Evolutionary conservation across 148 eudicot genomes (phyloP).

Genomic region (Talinum fruticosum): DNA sequence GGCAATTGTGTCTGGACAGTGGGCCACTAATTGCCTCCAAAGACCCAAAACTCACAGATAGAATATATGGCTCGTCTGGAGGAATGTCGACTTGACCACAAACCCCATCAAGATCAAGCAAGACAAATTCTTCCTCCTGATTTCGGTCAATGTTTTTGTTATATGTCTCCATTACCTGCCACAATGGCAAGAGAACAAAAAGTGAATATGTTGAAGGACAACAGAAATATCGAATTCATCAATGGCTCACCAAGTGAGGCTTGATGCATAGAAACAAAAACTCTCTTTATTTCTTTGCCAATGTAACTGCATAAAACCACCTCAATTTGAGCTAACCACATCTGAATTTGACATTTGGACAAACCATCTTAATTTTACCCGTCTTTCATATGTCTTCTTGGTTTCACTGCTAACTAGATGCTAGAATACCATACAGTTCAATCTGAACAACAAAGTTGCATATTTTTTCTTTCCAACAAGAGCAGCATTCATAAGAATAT

Average conservation of each 20-base stretch:
- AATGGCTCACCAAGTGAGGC: background rate
- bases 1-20: background rate
- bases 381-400: too few relatives aligned
- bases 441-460: too few relatives aligned
- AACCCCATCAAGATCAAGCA: constrained; percentile 59
- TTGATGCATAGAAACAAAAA: background rate
- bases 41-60: constrained; percentile 50
- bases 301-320: background rate
- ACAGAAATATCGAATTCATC: background rate
- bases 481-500: too few relatives aligned
- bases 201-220: background rate
- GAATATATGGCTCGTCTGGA: constrained; percentile 61
- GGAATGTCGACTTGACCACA: constrained; percentile 45
- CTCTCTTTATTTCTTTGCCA: background rate
- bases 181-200: background rate
- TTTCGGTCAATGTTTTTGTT: constrained; percentile 23
- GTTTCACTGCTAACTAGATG: too few relatives aligned
- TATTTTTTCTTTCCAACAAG: too few relatives aligned
- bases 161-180: constrained; percentile 29
- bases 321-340: background rate
- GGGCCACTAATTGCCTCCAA: background rate
- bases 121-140: constrained; percentile 53
- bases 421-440: too few relatives aligned
- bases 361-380: background rate
- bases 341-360: background rate